A percentile compares a stretch with the other conserved stretches of the same genome.
These are phyloP conservation scores for Penicillium sp. DNA, from an alignment of 2,329 filamentous ascomycete genomes.

Conservation along the genomic window DNA sequence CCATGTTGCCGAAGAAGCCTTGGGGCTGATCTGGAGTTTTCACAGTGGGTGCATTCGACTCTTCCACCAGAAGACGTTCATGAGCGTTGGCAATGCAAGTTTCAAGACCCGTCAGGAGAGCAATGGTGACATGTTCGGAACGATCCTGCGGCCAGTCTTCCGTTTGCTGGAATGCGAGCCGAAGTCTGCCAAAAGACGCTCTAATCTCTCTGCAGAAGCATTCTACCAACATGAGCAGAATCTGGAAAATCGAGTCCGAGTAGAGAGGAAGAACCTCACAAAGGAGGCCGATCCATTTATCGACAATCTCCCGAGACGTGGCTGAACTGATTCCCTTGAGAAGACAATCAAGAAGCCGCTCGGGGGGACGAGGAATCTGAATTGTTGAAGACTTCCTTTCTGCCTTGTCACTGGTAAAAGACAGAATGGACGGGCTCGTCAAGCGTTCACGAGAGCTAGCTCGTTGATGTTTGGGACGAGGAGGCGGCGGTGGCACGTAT, in stretches of 20 bases:
- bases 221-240: conserved; percentile 83
- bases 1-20: conserved; percentile 90
- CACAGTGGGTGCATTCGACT: conserved; percentile 60
- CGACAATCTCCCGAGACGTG: conserved; percentile 69
- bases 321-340: conserved; percentile 72
- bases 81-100: conserved; percentile 84
- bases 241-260: conserved; percentile 77
- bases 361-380: conserved; percentile 47
- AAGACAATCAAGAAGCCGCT: conserved; percentile 72
- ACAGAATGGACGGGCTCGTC: conserved; percentile 41
- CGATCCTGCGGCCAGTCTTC: conserved; percentile 39
- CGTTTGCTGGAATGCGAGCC: conserved; percentile 44
- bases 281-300: conserved; percentile 87
- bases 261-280: conserved; percentile 79
- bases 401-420: conserved; percentile 43
- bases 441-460: conserved; percentile 38
- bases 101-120: conserved; percentile 88
- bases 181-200: conserved; percentile 65
- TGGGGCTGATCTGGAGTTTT: conserved; percentile 80
- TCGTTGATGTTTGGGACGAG: conserved; percentile 33
- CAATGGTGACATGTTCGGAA: conserved; percentile 61
- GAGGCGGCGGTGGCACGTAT: conserved; percentile 30
- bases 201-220: conserved; percentile 77
- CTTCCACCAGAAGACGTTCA: conserved; percentile 71
- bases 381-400: conserved; percentile 35